phyloP scores from a whole-genome alignment of 345 rosid species.

The Anastatica hierochuntica region DNA sequence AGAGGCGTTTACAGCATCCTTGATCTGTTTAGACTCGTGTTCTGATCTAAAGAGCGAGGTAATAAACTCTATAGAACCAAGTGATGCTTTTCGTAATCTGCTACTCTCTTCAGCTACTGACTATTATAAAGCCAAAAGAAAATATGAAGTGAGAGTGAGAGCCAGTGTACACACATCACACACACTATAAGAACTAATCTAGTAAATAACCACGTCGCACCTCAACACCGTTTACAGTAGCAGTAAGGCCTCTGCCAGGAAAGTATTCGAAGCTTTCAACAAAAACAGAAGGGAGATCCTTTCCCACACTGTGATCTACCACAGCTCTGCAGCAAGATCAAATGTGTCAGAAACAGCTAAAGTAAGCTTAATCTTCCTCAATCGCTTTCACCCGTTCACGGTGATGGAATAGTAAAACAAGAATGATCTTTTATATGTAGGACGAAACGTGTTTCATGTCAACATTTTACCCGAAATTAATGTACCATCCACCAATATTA shows the following conservation, averaged over 20 bases:
- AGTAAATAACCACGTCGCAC: conserved; percentile 15
- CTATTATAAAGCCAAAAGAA: conserved; percentile 34
- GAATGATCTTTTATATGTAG: too few relatives aligned
- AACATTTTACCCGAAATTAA: too few relatives aligned
- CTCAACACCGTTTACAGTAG: conserved; percentile 66
- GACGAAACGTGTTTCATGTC: too few relatives aligned
- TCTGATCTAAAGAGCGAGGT: conserved; percentile 71
- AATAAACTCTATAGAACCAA: conserved; percentile 90
- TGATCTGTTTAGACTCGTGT: conserved; percentile 60
- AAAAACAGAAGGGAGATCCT: conserved; percentile 79
- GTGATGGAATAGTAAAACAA: too few relatives aligned
- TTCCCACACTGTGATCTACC: conserved; percentile 83
- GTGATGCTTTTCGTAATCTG: conserved; percentile 64
- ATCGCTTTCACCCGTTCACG: too few relatives aligned
- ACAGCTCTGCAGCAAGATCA: conserved; percentile 65
- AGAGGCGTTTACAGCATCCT: conserved; percentile 73
- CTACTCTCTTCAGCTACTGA: conserved; percentile 45
- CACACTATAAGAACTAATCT: background rate
- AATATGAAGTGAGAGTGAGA: conserved; percentile 7
- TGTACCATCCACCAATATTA: too few relatives aligned
- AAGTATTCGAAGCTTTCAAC: conserved; percentile 82
- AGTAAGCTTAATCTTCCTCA: background rate
- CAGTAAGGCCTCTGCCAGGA: conserved; percentile 93
- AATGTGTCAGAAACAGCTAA: conserved; percentile 9
- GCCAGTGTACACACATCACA: background rate